These are phyloP conservation scores for Dactylellina leptospora DNA, from an alignment of 2,329 filamentous ascomycete genomes.

Conservation along the genomic window DNA sequence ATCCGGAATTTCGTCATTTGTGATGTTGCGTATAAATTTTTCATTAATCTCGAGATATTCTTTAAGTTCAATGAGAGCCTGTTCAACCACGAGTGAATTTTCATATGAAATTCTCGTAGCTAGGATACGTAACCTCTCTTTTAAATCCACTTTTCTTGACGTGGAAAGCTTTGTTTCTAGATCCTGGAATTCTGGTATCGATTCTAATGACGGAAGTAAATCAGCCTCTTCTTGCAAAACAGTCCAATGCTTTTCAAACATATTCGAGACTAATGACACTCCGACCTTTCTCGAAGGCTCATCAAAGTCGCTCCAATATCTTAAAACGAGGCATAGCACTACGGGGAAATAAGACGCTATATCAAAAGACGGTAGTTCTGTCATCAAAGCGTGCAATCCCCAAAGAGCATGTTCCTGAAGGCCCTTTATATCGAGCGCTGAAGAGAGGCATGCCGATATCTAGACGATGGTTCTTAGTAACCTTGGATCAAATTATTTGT, in stretches of 20 bases:
- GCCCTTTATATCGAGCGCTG: constrained; percentile 76
- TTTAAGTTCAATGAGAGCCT: constrained; percentile 79
- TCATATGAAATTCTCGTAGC: constrained; percentile 79
- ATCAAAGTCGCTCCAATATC: constrained; percentile 78
- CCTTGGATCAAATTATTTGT: too few relatives aligned
- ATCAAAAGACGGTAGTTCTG: constrained; percentile 78
- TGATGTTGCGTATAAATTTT: constrained; percentile 78
- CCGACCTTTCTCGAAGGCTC: constrained; percentile 69
- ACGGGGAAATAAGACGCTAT: constrained; percentile 82
- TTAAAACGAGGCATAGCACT: constrained; percentile 84
- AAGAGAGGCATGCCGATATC: constrained; percentile 91
- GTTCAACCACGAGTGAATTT: constrained; percentile 82
- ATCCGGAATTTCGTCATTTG: constrained; percentile 84
- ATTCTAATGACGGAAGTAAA: constrained; percentile 78
- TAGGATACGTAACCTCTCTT: constrained; percentile 75
- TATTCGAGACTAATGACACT: constrained; percentile 69
- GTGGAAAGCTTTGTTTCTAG: constrained; percentile 72
- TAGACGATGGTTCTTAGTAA: constrained; percentile 61
- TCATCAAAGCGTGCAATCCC: constrained; percentile 83
- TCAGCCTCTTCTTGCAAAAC: constrained; percentile 74
- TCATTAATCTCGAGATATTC: constrained; percentile 78
- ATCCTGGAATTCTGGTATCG: constrained; percentile 74
- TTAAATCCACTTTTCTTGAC: constrained; percentile 73
- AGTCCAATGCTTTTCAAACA: constrained; percentile 71
- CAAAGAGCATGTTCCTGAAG: constrained; percentile 81